A percentile compares a stretch with the other conserved stretches of the same genome.
These are phyloP conservation scores for Saccharomycopsis capsularis DNA, from an alignment of 805 yeast genomes.

Conservation along the genomic window DNA sequence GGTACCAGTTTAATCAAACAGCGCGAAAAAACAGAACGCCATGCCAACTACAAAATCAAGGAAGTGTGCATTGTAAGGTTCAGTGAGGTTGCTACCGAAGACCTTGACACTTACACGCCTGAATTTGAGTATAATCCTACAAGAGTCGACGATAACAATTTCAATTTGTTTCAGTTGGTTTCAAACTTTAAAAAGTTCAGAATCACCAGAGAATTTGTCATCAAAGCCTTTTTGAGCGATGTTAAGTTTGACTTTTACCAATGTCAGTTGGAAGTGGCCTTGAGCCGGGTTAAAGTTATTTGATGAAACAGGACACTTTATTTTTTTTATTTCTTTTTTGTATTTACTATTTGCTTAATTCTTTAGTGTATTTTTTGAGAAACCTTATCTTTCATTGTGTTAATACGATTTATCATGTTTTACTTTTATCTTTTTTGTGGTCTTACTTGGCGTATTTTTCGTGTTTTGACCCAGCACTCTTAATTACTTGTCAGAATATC, in stretches of 20 bases:
- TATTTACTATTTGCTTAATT: too few relatives aligned
- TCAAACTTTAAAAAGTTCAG: conserved; percentile 3
- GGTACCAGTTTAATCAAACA: too few relatives aligned
- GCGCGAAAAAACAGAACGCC: too few relatives aligned
- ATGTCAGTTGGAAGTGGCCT: not conserved
- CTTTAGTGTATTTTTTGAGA: too few relatives aligned
- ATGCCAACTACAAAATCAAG: not conserved
- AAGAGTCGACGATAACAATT: conserved; percentile 9
- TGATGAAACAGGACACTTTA: not conserved
- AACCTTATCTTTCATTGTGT: not conserved
- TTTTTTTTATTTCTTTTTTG: not conserved
- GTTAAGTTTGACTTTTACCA: not conserved
- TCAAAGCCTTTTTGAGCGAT: not conserved
- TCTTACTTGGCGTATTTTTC: not conserved
- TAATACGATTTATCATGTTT: not conserved
- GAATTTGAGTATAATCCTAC: not conserved
- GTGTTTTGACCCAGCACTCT: not conserved
- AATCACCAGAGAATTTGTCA: conserved; percentile 2
- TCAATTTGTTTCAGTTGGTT: conserved; percentile 7
- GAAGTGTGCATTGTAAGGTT: too few relatives aligned
- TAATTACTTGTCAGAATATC: not conserved
- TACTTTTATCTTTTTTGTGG: not conserved
- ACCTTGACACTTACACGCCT: conserved; percentile 1
- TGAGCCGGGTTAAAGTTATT: not conserved
- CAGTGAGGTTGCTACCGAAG: not conserved